Conservation (phyloP, 768 basidiomycete species). For the Guyanaporus albipodus region DNA sequence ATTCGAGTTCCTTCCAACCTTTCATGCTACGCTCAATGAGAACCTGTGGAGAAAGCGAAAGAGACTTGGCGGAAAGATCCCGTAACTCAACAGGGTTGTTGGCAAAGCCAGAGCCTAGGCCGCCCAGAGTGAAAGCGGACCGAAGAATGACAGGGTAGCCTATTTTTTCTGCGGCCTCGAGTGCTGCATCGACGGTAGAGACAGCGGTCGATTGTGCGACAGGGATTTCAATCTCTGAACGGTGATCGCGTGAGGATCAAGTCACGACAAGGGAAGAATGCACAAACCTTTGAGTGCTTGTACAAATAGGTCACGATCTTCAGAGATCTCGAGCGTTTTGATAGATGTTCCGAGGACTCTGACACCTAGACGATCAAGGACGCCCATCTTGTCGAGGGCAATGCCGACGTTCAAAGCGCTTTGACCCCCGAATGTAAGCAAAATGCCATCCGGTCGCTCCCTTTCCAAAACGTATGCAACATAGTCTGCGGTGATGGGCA, state of each 20-base stretch:
- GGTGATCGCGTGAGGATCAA: constrained; percentile 4
- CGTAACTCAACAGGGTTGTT: constrained; percentile 91
- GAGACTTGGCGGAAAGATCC: constrained; percentile 87
- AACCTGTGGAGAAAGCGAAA: constrained; percentile 90
- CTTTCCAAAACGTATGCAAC: constrained; percentile 99
- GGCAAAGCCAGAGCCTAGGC: constrained; percentile 97
- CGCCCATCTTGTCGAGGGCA: constrained; percentile 93
- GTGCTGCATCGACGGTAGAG: constrained; percentile 89
- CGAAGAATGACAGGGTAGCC: constrained; percentile 98
- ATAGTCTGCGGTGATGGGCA: constrained; percentile 95
- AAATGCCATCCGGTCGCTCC: constrained; percentile 94
- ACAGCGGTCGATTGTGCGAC: constrained; percentile 95
- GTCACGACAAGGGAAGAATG: background rate
- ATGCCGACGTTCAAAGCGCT: constrained; percentile 98
- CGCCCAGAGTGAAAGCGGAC: constrained; percentile 95
- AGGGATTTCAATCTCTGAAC: constrained; percentile 92
- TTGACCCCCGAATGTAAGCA: constrained; percentile 97
- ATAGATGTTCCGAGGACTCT: constrained; percentile 95
- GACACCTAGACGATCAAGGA: constrained; percentile 88
- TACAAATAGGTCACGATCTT: constrained; percentile 94
- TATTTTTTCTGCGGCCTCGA: constrained; percentile 85
- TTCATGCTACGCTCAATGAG: constrained; percentile 98
- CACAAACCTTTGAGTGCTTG: constrained; percentile 87
- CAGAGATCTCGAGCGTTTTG: constrained; percentile 91
- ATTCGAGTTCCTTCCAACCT: constrained; percentile 99